Conservation (phyloP, 176 grass and related monocot species). For the Ensete glaucum region DNA sequence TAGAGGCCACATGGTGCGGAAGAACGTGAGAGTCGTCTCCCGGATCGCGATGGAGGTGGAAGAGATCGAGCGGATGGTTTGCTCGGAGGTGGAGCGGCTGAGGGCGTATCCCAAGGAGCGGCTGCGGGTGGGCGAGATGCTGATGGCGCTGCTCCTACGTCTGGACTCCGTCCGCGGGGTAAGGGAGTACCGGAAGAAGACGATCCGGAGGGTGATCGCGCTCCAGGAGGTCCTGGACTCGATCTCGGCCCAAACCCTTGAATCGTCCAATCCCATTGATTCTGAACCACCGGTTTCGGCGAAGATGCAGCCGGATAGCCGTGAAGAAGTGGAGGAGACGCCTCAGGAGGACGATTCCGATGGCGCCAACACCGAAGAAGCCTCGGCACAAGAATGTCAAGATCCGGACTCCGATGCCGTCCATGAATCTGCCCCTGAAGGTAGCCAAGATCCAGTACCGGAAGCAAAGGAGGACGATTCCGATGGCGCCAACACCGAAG, state of each 20-base stretch:
- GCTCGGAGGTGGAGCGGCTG: not conserved
- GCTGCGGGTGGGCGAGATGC: not conserved
- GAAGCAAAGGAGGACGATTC: not conserved
- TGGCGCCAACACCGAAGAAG: not conserved
- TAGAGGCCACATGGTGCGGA: not conserved
- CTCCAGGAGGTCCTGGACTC: not conserved
- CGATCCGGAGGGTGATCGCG: not conserved
- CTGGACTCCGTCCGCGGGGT: not conserved
- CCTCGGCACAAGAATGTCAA: not conserved
- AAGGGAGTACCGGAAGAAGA: not conserved
- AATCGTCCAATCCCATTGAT: not conserved
- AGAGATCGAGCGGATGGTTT: not conserved
- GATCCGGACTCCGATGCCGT: not conserved
- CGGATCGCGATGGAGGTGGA: not conserved
- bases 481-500: not conserved
- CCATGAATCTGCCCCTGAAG: not conserved
- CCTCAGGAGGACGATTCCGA: not conserved
- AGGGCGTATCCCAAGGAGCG: not conserved
- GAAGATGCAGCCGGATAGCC: not conserved
- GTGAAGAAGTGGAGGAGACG: not conserved
- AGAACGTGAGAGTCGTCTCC: not conserved
- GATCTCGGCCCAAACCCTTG: not conserved
- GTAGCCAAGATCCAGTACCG: not conserved
- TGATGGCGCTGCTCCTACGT: not conserved
- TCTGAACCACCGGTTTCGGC: not conserved